Percentiles rank a stretch among this genome's conserved stretches.
phyloP scores from a whole-genome alignment of 768 basidiomycete genomes.

The Pilatotrama ljubarskyi region DNA sequence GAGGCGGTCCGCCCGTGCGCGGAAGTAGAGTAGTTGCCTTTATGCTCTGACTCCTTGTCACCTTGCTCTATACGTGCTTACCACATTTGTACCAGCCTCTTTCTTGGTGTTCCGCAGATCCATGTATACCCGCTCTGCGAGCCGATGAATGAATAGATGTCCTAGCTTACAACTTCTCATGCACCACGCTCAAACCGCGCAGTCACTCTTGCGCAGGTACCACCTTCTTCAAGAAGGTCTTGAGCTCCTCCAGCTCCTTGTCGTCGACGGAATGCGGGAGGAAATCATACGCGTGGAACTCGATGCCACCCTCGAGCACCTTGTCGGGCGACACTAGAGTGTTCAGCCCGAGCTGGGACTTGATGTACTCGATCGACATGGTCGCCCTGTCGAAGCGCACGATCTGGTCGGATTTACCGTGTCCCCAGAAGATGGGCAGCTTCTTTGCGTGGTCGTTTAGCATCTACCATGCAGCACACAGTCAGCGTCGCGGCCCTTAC shows the following conservation, averaged over 20 bases:
- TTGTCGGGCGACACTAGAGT: constrained; percentile 38
- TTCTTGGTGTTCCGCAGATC: too few species aligned
- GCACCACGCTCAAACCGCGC: background rate
- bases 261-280: constrained; percentile 65
- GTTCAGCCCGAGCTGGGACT: constrained; percentile 51
- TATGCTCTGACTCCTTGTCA: background rate
- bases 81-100: background rate
- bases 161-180: constrained; percentile 10
- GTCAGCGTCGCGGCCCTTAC: too few species aligned
- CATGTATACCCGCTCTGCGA: background rate
- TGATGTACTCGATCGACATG: constrained; percentile 58
- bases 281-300: constrained; percentile 66
- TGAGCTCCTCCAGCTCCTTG: constrained; percentile 70
- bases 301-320: constrained; percentile 48
- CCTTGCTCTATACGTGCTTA: background rate
- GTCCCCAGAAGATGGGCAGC: constrained; percentile 85
- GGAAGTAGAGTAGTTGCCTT: constrained; percentile 5
- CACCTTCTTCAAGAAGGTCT: constrained; percentile 64
- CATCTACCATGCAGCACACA: constrained; percentile 45
- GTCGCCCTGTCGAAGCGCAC: constrained; percentile 58
- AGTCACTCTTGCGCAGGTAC: constrained; percentile 37
- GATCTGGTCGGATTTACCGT: constrained; percentile 75
- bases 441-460: constrained; percentile 53
- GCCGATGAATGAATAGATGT: background rate
- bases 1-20: constrained; percentile 23